These are phyloP conservation scores for Brasenia schreberi DNA, from an alignment of 164 flowering plant species.

Conservation along the genomic window DNA sequence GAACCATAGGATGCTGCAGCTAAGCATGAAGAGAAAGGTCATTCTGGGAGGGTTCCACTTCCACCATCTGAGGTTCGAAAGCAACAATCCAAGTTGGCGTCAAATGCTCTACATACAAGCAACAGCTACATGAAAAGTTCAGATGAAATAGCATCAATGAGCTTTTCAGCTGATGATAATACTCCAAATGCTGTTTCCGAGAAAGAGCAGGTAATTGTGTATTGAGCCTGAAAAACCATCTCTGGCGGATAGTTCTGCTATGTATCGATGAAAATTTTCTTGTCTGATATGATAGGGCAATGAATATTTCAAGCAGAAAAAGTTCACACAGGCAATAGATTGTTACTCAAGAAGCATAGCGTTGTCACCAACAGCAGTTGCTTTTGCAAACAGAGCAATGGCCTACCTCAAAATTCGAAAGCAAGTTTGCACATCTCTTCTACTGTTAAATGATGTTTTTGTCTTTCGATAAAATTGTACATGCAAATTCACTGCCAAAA, in stretches of 20 bases:
- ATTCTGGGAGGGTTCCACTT: slow-evolving; percentile 4
- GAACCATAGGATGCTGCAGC: slow-evolving; percentile 12
- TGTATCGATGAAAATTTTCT: neutral
- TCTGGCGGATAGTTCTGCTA: neutral
- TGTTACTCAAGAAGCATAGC: slow-evolving; percentile 97
- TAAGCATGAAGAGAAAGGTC: slow-evolving; percentile 16
- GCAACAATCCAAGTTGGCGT: neutral
- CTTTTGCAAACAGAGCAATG: slow-evolving; percentile 96
- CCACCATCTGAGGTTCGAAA: neutral
- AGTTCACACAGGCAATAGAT: slow-evolving; percentile 77
- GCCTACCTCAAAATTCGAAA: slow-evolving; percentile 74
- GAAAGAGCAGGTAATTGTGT: slow-evolving; percentile 62
- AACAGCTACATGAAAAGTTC: slow-evolving; percentile 17
- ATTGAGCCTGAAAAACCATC: neutral
- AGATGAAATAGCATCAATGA: slow-evolving; percentile 28
- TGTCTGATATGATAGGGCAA: slow-evolving; percentile 45
- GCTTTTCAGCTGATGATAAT: slow-evolving; percentile 30
- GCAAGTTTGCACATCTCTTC: slow-evolving; percentile 16
- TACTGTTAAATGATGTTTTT: neutral
- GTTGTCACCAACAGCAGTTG: slow-evolving; percentile 81
- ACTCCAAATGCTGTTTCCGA: slow-evolving; percentile 73
- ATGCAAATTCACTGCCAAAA: neutral
- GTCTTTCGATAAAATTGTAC: neutral
- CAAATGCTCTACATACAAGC: neutral
- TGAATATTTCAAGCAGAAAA: slow-evolving; percentile 87